Percentiles rank a stretch among this genome's conserved stretches.
These are phyloP conservation scores for Diaporthe destruens DNA, from an alignment of 2,329 filamentous ascomycete genomes.

Conservation along the genomic window DNA sequence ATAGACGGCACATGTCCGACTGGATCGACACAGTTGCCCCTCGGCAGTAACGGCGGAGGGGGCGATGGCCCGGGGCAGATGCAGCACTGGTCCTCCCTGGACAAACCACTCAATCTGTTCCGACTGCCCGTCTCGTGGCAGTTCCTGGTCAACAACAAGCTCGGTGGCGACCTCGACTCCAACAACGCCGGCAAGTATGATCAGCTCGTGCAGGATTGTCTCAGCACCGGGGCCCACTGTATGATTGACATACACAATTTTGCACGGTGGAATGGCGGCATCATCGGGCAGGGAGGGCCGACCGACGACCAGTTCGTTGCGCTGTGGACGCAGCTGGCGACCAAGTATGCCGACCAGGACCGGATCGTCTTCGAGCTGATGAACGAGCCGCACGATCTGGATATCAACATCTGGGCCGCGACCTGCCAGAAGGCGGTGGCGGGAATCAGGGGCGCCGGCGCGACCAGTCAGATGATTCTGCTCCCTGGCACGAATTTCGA, in stretches of 20 bases:
- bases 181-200: conserved; percentile 60
- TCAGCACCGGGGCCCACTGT: conserved; percentile 61
- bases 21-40: conserved; percentile 43
- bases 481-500: conserved; percentile 72
- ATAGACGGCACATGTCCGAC: conserved; percentile 56
- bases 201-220: conserved; percentile 61
- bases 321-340: conserved; percentile 69
- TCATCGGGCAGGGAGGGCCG: conserved; percentile 72
- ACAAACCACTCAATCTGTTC: conserved; percentile 66
- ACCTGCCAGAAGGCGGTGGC: conserved; percentile 73
- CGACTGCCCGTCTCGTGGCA: conserved; percentile 68
- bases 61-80: conserved; percentile 59
- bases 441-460: conserved; percentile 73
- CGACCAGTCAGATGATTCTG: conserved; percentile 68
- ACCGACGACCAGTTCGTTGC: conserved; percentile 65
- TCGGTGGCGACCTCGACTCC: conserved; percentile 57
- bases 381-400: conserved; percentile 74
- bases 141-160: conserved; percentile 59
- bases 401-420: conserved; percentile 66
- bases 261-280: conserved; percentile 70
- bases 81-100: conserved; percentile 66
- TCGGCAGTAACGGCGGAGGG: conserved; percentile 22
- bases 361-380: conserved; percentile 73
- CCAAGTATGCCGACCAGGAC: conserved; percentile 64
- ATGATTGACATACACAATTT: conserved; percentile 57